Conservation (phyloP, 352 stramenopile species). For the Pseudoperonospora humuli region DNA sequence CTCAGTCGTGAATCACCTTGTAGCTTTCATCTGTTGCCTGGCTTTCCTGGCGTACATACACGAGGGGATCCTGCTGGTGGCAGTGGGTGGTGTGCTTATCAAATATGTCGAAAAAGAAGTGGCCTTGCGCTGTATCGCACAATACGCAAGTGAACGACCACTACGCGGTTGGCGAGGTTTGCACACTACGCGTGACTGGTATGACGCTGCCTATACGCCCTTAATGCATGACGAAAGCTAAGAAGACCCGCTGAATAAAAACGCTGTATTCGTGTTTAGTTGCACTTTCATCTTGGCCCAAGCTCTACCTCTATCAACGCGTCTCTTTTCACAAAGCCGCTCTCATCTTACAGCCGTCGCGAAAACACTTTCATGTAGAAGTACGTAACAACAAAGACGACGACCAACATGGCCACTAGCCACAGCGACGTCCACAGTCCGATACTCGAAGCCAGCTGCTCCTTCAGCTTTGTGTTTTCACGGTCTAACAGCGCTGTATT, state of each 20-base stretch:
- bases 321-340: not conserved
- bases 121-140: slow-evolving; percentile 60
- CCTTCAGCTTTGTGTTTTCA: slow-evolving; percentile 50
- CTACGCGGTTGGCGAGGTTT: slow-evolving; percentile 69
- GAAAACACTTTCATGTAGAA: slow-evolving; percentile 80
- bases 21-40: slow-evolving; percentile 49
- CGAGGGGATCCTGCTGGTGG: slow-evolving; percentile 57
- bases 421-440: slow-evolving; percentile 68
- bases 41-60: slow-evolving; percentile 60
- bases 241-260: not conserved
- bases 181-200: slow-evolving; percentile 82
- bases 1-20: slow-evolving; percentile 62
- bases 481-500: slow-evolving; percentile 55
- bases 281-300: not conserved
- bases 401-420: slow-evolving; percentile 48
- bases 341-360: slow-evolving; percentile 30
- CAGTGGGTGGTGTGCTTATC: slow-evolving; percentile 39
- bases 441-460: slow-evolving; percentile 64
- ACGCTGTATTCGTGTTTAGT: slow-evolving; percentile 1
- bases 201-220: slow-evolving; percentile 77
- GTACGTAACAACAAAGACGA: slow-evolving; percentile 64
- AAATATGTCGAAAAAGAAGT: slow-evolving; percentile 71
- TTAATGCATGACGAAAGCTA: slow-evolving; percentile 66
- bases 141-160: slow-evolving; percentile 60
- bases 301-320: not conserved